Evolutionary conservation across 495 filamentous ascomycete species (phyloP).

Genomic region (Hypomontagnella monticulosa): DNA sequence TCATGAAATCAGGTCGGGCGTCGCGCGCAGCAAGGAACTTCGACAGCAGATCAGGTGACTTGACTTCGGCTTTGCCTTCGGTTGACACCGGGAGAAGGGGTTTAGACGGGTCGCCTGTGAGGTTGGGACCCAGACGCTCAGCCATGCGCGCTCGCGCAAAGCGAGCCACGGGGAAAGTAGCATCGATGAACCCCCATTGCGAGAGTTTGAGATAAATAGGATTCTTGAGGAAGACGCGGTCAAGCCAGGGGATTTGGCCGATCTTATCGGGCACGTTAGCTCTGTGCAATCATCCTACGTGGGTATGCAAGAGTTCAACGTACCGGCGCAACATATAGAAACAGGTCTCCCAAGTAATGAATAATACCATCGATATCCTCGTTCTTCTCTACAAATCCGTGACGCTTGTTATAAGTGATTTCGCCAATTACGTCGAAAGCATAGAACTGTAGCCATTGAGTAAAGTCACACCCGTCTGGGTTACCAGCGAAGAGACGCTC

Average conservation of each 20-base stretch:
- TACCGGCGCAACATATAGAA: slow-evolving; percentile 70
- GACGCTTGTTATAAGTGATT: slow-evolving; percentile 71
- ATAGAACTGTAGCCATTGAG: slow-evolving; percentile 79
- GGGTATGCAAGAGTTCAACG: slow-evolving; percentile 22
- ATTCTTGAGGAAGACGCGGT: slow-evolving; percentile 68
- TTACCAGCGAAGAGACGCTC: slow-evolving; percentile 65
- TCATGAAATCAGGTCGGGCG: slow-evolving; percentile 73
- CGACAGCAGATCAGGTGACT: slow-evolving; percentile 66
- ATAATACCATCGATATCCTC: slow-evolving; percentile 72
- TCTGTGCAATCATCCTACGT: background rate
- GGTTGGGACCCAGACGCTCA: slow-evolving; percentile 58
- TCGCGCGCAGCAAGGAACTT: slow-evolving; percentile 69
- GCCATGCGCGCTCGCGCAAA: slow-evolving; percentile 67
- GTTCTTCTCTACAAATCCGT: slow-evolving; percentile 70
- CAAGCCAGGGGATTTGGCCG: slow-evolving; percentile 72
- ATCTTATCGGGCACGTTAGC: slow-evolving; percentile 56
- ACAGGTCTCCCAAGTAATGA: slow-evolving; percentile 60
- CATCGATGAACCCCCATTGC: slow-evolving; percentile 60
- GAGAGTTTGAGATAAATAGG: slow-evolving; percentile 63
- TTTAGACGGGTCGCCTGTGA: slow-evolving; percentile 45
- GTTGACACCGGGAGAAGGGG: slow-evolving; percentile 50
- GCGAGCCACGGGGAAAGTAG: slow-evolving; percentile 68
- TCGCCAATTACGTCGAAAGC: slow-evolving; percentile 81
- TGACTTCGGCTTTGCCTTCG: slow-evolving; percentile 56
- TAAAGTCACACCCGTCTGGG: slow-evolving; percentile 68